These are phyloP conservation scores for Linum trigynum DNA, from an alignment of 345 rosid genomes.

Conservation along the genomic window DNA sequence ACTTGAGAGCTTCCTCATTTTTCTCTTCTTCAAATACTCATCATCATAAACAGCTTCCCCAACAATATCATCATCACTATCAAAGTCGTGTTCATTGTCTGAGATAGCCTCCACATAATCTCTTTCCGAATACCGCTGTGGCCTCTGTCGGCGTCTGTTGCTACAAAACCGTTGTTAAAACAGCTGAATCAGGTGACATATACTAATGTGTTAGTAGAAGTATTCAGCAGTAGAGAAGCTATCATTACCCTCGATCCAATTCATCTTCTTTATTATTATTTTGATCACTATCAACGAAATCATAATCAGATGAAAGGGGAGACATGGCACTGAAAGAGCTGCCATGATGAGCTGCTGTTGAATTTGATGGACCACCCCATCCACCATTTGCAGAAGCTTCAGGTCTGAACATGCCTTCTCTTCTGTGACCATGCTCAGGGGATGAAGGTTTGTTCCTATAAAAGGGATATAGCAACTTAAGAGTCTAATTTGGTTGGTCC, in stretches of 20 bases:
- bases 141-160: constrained; percentile 75
- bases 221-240: background rate
- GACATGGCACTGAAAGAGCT: constrained; percentile 39
- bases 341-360: constrained; percentile 21
- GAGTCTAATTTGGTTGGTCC: constrained; percentile 2
- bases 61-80: constrained; percentile 95
- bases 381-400: constrained; percentile 72
- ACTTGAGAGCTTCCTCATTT: constrained; percentile 64
- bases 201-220: too few species aligned
- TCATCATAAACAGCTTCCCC: constrained; percentile 99
- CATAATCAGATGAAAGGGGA: constrained; percentile 56
- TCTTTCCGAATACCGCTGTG: constrained; percentile 72
- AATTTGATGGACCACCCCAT: constrained; percentile 41
- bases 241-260: constrained; percentile 64
- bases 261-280: constrained; percentile 23
- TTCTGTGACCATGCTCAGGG: constrained; percentile 58
- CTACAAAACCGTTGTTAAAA: constrained; percentile 20
- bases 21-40: constrained; percentile 84
- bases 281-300: constrained; percentile 53
- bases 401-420: constrained; percentile 48
- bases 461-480: background rate
- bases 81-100: constrained; percentile 75
- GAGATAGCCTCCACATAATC: constrained; percentile 85
- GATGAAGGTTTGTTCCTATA: constrained; percentile 74
- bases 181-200: too few species aligned